Evolutionary conservation across 441 rosid species (phyloP).

Genomic region (Omphalea diandra): DNA sequence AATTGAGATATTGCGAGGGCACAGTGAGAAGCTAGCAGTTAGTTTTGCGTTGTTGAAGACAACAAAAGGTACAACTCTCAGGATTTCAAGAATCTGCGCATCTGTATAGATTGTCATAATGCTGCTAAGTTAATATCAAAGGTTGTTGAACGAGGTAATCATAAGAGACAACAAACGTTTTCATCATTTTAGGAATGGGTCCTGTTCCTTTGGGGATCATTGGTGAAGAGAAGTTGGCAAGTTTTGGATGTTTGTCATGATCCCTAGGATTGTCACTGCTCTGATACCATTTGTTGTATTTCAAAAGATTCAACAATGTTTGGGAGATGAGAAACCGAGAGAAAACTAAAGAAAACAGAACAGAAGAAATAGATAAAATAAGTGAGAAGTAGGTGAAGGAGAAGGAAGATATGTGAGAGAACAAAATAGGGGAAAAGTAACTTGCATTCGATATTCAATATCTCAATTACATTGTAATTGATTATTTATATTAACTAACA

Average conservation of each 20-base stretch:
- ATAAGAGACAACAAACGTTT: conserved; percentile 69
- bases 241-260: too few relatives aligned
- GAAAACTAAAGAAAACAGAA: too few relatives aligned
- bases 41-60: conserved; percentile 57
- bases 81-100: conserved; percentile 68
- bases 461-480: too few relatives aligned
- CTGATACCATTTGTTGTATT: too few relatives aligned
- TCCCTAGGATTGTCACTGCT: neutral
- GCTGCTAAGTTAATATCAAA: conserved; percentile 59
- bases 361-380: too few relatives aligned
- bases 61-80: conserved; percentile 34
- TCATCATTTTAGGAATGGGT: conserved; percentile 66
- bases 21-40: conserved; percentile 75
- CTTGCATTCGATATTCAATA: too few relatives aligned
- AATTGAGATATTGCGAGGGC: conserved; percentile 46
- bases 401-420: too few relatives aligned
- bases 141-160: conserved; percentile 44
- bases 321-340: too few relatives aligned
- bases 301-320: neutral
- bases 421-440: too few relatives aligned
- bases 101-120: conserved; percentile 71
- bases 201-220: conserved; percentile 67
- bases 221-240: conserved; percentile 47
- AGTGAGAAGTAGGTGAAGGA: too few relatives aligned
- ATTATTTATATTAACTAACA: too few relatives aligned